Evolutionary conservation across 495 filamentous ascomycete species (phyloP).

Genomic region (Penicillium simplicissimum): DNA sequence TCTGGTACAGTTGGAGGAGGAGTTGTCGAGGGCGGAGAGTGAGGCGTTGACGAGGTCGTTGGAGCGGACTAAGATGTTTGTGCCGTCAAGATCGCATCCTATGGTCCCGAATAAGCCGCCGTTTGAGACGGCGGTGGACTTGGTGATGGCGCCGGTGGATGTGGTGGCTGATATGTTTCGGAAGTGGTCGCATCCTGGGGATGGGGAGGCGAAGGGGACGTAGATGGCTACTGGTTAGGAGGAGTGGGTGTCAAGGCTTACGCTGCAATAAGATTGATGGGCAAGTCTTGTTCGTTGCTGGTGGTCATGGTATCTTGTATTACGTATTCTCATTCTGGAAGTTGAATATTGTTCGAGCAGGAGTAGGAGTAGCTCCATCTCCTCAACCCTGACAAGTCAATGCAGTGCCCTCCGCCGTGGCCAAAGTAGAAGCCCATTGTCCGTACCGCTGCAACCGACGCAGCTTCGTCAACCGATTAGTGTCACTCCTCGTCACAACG

Average conservation of each 20-base stretch:
- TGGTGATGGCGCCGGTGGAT: conserved; percentile 33
- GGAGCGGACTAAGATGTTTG: conserved; percentile 58
- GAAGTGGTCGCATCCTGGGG: conserved; percentile 29
- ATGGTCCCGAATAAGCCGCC: conserved; percentile 27
- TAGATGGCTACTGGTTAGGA: neutral
- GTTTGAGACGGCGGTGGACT: conserved; percentile 29
- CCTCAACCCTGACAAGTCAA: conserved; percentile 17
- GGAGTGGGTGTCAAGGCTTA: neutral
- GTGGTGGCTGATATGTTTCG: conserved; percentile 30
- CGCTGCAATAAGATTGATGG: too few relatives aligned
- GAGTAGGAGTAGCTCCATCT: neutral
- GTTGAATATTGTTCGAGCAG: neutral
- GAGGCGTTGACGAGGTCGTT: conserved; percentile 50
- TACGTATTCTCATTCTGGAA: neutral
- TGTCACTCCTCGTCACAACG: conserved; percentile 4
- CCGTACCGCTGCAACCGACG: conserved; percentile 22
- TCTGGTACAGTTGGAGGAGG: conserved; percentile 52
- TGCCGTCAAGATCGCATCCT: conserved; percentile 58
- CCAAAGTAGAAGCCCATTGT: conserved; percentile 15
- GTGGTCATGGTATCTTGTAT: neutral
- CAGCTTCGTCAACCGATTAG: conserved; percentile 13
- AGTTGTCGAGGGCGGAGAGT: conserved; percentile 39
- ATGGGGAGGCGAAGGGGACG: neutral
- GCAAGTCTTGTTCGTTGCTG: neutral
- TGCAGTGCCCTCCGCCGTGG: conserved; percentile 12